These are phyloP conservation scores for Ramalina peruviana DNA, from an alignment of 495 filamentous ascomycete genomes.

Conservation along the genomic window DNA sequence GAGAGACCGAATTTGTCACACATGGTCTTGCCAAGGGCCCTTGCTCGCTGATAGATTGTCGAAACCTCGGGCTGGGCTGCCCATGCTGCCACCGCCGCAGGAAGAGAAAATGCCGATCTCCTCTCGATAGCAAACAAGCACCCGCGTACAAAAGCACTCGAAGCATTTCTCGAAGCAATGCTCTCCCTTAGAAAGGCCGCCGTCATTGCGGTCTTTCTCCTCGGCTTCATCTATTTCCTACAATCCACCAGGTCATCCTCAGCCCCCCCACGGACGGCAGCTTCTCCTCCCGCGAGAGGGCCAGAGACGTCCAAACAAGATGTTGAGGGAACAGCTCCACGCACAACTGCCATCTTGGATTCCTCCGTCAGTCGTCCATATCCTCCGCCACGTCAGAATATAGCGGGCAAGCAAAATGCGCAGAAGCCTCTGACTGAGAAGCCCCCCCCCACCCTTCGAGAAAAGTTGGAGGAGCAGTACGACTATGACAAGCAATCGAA, in stretches of 20 bases:
- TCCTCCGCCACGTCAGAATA: slow-evolving; percentile 24
- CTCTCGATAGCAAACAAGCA: no score
- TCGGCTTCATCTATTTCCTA: slow-evolving; percentile 59
- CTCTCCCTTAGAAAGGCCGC: slow-evolving; percentile 63
- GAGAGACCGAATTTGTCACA: no score
- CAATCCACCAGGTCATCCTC: slow-evolving; percentile 41
- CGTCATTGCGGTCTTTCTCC: slow-evolving; percentile 48
- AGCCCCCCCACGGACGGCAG: slow-evolving; percentile 11
- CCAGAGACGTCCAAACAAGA: slow-evolving; percentile 12
- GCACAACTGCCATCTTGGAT: slow-evolving; percentile 8
- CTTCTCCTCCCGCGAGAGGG: not conserved
- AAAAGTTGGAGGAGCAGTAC: slow-evolving; percentile 84
- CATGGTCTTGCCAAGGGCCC: no score
- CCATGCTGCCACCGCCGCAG: no score
- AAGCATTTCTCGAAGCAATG: slow-evolving; percentile 21
- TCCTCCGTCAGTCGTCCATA: slow-evolving; percentile 16
- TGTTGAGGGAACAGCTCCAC: slow-evolving; percentile 9
- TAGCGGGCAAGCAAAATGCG: slow-evolving; percentile 19
- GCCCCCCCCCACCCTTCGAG: slow-evolving; percentile 52
- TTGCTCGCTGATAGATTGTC: no score
- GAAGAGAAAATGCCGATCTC: no score
- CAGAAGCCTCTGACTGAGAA: slow-evolving; percentile 38
- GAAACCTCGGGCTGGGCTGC: no score
- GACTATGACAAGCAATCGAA: slow-evolving; percentile 76
- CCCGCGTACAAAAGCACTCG: no score